A percentile compares a stretch with the other conserved stretches of the same genome.
These are phyloP conservation scores for Nicotiana sylvestris DNA, from an alignment of 257 asterid species.

Conservation along the genomic window DNA sequence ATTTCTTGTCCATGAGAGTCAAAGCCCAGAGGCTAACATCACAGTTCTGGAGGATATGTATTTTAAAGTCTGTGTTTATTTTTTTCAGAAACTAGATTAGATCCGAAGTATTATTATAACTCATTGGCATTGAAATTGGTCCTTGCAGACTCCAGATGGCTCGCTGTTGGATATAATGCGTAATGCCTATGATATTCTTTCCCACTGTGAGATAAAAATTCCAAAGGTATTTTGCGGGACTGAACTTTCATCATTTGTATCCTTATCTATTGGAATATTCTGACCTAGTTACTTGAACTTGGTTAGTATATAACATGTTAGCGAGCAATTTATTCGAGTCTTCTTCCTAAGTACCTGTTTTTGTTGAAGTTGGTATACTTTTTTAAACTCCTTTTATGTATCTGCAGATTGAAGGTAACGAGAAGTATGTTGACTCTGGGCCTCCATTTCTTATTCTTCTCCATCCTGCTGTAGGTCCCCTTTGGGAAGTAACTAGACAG, in stretches of 20 bases:
- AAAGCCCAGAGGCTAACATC: background rate
- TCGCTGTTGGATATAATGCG: constrained; percentile 89
- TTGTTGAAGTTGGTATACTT: background rate
- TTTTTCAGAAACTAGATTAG: background rate
- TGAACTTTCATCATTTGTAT: background rate
- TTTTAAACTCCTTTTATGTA: constrained; percentile 5
- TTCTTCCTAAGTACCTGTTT: background rate
- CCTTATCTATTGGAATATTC: background rate
- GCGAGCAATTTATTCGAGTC: background rate
- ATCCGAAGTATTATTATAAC: background rate
- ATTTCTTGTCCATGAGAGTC: background rate
- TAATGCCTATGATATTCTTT: constrained; percentile 92
- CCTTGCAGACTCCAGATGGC: constrained; percentile 97
- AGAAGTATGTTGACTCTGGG: constrained; percentile 68
- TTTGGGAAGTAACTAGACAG: constrained; percentile 93
- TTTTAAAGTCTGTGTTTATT: background rate
- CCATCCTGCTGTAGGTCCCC: constrained; percentile 98
- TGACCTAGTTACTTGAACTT: background rate
- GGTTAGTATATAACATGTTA: background rate
- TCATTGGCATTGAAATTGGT: constrained; percentile 16
- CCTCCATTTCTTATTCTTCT: constrained; percentile 93
- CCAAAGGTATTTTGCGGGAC: constrained; percentile 58
- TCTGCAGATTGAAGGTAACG: constrained; percentile 71
- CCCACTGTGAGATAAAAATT: constrained; percentile 66
- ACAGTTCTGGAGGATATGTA: background rate